A percentile compares a stretch with the other conserved stretches of the same genome.
These are phyloP conservation scores for Boletus reticulatus DNA, from an alignment of 768 basidiomycete species.

Conservation along the genomic window DNA sequence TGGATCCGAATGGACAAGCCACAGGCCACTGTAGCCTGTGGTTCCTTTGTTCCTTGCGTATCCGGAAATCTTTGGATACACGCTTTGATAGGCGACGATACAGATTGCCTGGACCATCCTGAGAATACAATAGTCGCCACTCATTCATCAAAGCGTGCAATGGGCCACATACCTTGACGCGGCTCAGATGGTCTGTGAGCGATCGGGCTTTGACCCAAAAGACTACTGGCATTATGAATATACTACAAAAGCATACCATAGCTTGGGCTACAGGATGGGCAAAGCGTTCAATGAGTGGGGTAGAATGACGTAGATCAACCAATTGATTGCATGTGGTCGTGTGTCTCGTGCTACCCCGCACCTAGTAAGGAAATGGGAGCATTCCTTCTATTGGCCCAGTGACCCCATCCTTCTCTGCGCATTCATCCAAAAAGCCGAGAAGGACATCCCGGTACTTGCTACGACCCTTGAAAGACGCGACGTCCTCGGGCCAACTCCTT, in stretches of 20 bases:
- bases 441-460: slow-evolving; percentile 22
- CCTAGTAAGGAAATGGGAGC: slow-evolving; percentile 21
- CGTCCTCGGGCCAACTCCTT: slow-evolving; percentile 66
- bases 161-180: background rate
- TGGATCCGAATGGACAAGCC: slow-evolving; percentile 10
- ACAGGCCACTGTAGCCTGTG: slow-evolving; percentile 17
- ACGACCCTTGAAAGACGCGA: slow-evolving; percentile 36
- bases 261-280: background rate
- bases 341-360: background rate
- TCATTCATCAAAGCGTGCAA: background rate
- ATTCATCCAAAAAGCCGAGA: slow-evolving; percentile 24
- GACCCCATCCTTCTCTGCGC: slow-evolving; percentile 20
- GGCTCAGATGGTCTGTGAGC: background rate
- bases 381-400: slow-evolving; percentile 12
- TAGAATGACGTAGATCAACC: background rate
- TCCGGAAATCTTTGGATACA: slow-evolving; percentile 5
- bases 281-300: background rate
- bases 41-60: slow-evolving; percentile 14
- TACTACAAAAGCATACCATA: background rate
- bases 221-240: background rate
- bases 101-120: background rate
- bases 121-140: slow-evolving; percentile 6
- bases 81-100: slow-evolving; percentile 17
- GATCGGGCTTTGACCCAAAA: slow-evolving; percentile 1
- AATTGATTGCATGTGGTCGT: background rate